phyloP scores from a whole-genome alignment of 73 alveolate species.

The Durusdinium trenchii region DNA sequence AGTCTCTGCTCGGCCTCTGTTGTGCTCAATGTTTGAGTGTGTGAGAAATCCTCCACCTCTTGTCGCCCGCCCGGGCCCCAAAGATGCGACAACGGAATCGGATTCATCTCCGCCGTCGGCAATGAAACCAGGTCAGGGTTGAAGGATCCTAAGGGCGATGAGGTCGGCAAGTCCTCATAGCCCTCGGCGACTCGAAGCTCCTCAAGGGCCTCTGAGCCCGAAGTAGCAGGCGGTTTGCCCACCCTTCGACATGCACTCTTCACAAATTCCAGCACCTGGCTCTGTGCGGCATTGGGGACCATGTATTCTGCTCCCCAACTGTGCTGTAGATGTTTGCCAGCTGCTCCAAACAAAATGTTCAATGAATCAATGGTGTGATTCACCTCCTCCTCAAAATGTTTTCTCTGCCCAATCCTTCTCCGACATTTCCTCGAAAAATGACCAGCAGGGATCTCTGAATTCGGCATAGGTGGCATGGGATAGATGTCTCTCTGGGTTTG shows the following conservation, averaged over 20 bases:
- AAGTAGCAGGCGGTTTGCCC: background rate
- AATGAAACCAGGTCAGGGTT: conserved; percentile 17
- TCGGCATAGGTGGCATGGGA: background rate
- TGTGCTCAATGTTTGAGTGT: background rate
- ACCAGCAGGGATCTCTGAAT: background rate
- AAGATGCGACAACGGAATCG: background rate
- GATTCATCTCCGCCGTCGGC: background rate
- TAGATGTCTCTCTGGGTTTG: background rate
- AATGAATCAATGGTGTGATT: background rate
- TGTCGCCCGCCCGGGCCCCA: conserved; percentile 46
- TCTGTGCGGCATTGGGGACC: background rate
- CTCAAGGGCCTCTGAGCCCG: conserved; percentile 65
- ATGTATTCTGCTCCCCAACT: background rate
- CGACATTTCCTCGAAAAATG: background rate
- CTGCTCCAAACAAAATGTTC: background rate
- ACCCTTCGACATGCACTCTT: background rate
- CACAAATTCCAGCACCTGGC: background rate
- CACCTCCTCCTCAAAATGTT: background rate
- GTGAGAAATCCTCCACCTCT: background rate
- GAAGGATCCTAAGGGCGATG: background rate
- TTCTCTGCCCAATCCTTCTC: background rate
- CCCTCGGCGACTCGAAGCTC: conserved; percentile 57
- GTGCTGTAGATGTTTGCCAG: background rate
- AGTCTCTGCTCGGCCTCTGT: conserved; percentile 2
- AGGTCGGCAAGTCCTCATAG: conserved; percentile 7